Evolutionary conservation across 176 grass and related monocot genomes (phyloP), one percentile per base, ranked within the genome.

Genomic region (Rhynchospora tenuis): DNA sequence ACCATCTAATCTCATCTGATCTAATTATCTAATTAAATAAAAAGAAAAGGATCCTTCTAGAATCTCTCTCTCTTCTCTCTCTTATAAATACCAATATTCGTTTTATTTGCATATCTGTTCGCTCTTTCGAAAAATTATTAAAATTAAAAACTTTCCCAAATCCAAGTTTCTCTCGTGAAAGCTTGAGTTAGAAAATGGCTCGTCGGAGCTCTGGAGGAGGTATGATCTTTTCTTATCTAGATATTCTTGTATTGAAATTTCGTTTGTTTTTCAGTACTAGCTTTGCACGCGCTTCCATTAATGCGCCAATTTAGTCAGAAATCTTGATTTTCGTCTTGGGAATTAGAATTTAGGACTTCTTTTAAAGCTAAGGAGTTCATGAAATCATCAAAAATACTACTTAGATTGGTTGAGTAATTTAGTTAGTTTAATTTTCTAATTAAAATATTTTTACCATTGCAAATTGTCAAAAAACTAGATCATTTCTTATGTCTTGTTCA

Each of bases 171-270:
- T n/a, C 29, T 19, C 42, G 65, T 19, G 33, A 69, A 69, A 31
- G 1, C 23, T 0, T 33, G 14, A 27, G 7, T 33, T 46, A 22
- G 47, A 76, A 29, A 54, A 76, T 76, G 72, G 47, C 72, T 76
- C 72, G 72, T 47, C 72, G 47, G 14, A 29, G 72, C 23, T 54
- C 47, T 55, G 47, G 73, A 76, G 73, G 48, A 76, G 73, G 48
- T 76, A 76, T 1, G 48, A 55, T 76, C 12, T 55, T 55, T 73
- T 47, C 43, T 47, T 8, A 6, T 47, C 46, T 72, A 46, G 0
- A 4, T 20, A 55, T 23, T 76, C 23, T 73, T 23, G 72, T 29
- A 16, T 19, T 29, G 14, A 29, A 23, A 54, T 55, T 31, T 55
- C 33, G 38, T 44, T 3, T 70, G 19, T 70, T 12, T 70, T 65